These are phyloP conservation scores for Glarea lozoyensis DNA, from an alignment of 495 filamentous ascomycete species.

Conservation along the genomic window DNA sequence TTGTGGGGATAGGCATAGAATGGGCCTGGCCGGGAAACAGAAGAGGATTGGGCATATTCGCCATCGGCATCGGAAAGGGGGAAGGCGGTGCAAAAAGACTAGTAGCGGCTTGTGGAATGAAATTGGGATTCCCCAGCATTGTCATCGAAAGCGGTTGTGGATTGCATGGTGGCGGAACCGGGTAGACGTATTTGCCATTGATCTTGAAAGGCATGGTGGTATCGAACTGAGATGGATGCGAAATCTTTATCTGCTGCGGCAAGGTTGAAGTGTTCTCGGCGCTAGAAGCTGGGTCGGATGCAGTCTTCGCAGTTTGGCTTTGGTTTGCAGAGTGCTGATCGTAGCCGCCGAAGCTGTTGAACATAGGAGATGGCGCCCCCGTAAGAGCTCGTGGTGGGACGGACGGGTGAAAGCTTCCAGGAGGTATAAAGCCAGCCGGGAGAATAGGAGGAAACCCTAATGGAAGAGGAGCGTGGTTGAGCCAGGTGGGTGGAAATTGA, in stretches of 20 bases:
- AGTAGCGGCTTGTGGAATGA: constrained; percentile 3
- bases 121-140: constrained; percentile 15
- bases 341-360: constrained; percentile 14
- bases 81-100: constrained; percentile 3
- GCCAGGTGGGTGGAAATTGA: constrained; percentile 3
- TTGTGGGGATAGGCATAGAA: constrained; percentile 3
- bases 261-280: constrained; percentile 21
- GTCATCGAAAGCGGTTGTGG: constrained; percentile 8
- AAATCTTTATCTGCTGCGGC: constrained; percentile 26
- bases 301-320: constrained; percentile 2
- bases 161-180: constrained; percentile 19
- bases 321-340: constrained; percentile 8
- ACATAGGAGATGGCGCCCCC: constrained; percentile 15
- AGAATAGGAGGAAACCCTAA: constrained; percentile 1
- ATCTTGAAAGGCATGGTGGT: constrained; percentile 33
- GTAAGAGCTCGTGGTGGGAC: constrained; percentile 7
- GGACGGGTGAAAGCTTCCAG: constrained; percentile 3
- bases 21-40: constrained; percentile 11
- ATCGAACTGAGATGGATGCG: constrained; percentile 36
- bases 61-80: constrained; percentile 14
- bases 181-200: constrained; percentile 41
- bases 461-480: constrained; percentile 1
- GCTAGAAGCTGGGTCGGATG: constrained; percentile 22
- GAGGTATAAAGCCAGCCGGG: constrained; percentile 4
- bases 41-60: constrained; percentile 21